Evolutionary conservation across 345 rosid genomes (phyloP), one percentile per base, ranked within the genome.

Genomic region (Rhodamnia argentea): DNA sequence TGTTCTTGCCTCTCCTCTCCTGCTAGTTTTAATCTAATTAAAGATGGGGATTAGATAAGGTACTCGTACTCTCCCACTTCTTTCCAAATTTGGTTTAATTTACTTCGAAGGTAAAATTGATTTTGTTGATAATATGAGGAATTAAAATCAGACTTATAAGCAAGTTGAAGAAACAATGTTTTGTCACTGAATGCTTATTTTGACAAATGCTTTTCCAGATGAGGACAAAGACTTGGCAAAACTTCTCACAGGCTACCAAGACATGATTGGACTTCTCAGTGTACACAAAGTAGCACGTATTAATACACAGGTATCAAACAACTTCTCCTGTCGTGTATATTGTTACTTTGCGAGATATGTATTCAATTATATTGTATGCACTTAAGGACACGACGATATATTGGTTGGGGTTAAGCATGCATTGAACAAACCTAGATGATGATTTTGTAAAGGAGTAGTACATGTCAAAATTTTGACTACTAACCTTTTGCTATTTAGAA

Each of bases 161-260:
- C 32, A 10, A 83, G 42, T 16, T 10, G 22, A 52, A 52, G 59
- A 53, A 52, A 52, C 55, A 15, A 37, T 37, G 47, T 42, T 22
- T 37, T 1, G 0, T 50, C 15, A 32, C 42, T 59, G 4, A 57
- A 54, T 27, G 57, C 24, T 62, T 56, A 32, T 76, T 88, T 62
- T 51, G 64, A 75, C 83, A 26, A 70, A 74, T 89, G 85, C 74
- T 84, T 85, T 42, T 47, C 52, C 90, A 97, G 96, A 94, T 84
- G 98, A 94, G 87, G 99, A 96, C 90, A 96, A 93, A 87, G 96
- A 94, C 82, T 87, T 96, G 89, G 96, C 93, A 83, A 91, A 88
- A 88, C 98, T 97, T 55, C 94, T 96, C 23, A 93, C 98, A 13
- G 99, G 95, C 64, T 97, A 97, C 91, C 95, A 96, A 86, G 99